These are phyloP conservation scores for Casuarina cunninghamiana DNA, from an alignment of 306 rosid species.

Conservation along the genomic window DNA sequence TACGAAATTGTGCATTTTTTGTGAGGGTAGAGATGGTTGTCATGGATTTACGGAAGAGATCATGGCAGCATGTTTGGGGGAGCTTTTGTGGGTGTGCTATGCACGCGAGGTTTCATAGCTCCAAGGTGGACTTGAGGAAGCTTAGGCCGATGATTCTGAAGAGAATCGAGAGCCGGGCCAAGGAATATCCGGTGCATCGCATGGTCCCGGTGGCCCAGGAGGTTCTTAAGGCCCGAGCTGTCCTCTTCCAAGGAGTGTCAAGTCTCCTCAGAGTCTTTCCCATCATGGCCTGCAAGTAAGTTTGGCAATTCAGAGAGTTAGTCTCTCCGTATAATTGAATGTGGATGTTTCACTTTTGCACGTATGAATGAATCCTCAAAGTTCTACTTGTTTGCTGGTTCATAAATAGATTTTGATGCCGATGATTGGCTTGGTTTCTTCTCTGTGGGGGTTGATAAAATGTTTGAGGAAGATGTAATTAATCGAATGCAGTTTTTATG, in stretches of 20 bases:
- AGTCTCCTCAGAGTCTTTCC: conserved; percentile 58
- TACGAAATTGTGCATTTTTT: neutral
- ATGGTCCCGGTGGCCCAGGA: conserved; percentile 72
- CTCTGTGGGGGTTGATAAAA: neutral
- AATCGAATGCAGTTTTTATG: neutral
- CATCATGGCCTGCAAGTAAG: conserved; percentile 78
- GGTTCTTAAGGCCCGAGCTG: conserved; percentile 54
- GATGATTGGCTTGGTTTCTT: neutral
- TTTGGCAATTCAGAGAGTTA: neutral
- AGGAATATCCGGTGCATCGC: conserved; percentile 52
- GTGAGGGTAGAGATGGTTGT: neutral
- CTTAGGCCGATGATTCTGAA: conserved; percentile 71
- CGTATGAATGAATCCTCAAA: neutral
- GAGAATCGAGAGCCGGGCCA: conserved; percentile 61
- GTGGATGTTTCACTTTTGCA: neutral
- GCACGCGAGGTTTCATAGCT: conserved; percentile 24
- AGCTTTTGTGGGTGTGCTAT: conserved; percentile 16
- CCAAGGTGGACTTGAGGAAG: conserved; percentile 47
- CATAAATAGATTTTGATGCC: neutral
- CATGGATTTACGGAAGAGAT: conserved; percentile 43
- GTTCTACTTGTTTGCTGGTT: neutral
- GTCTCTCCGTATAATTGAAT: neutral
- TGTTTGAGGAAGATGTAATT: neutral
- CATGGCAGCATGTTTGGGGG: conserved; percentile 17
- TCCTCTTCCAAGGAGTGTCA: conserved; percentile 67